Evolutionary conservation across 345 rosid genomes (phyloP).

Genomic region (Aquilaria sinensis): DNA sequence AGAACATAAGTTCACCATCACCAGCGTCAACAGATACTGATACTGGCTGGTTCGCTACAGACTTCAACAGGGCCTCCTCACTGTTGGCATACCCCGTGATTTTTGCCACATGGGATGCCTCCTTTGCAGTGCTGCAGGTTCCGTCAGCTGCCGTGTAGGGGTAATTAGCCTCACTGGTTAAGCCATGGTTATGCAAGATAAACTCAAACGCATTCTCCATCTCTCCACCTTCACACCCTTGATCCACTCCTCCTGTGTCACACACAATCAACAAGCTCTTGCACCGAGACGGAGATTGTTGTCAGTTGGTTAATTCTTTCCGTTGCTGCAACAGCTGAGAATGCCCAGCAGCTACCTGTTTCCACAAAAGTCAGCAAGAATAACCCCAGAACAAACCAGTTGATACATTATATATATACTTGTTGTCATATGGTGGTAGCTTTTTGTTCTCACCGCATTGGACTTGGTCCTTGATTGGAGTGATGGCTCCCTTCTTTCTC

Average conservation of each 20-base stretch:
- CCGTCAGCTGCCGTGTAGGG: not conserved
- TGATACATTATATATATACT: not conserved
- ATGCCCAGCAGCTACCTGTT: slow-evolving; percentile 8
- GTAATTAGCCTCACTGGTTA: not conserved
- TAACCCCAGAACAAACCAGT: too few species aligned
- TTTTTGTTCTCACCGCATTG: too few species aligned
- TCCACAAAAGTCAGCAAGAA: too few species aligned
- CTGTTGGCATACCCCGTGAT: slow-evolving; percentile 39
- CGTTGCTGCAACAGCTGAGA: slow-evolving; percentile 2
- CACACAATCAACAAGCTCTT: not conserved
- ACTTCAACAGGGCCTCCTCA: slow-evolving; percentile 56
- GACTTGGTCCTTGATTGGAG: too few species aligned
- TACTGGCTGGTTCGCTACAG: slow-evolving; percentile 59
- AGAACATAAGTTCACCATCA: slow-evolving; percentile 66
- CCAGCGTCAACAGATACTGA: slow-evolving; percentile 73
- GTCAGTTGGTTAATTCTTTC: not conserved
- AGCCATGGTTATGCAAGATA: not conserved
- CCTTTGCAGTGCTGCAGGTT: not conserved
- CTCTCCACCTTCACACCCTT: not conserved
- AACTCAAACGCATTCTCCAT: not conserved
- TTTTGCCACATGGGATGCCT: too few species aligned
- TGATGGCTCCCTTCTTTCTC: too few species aligned
- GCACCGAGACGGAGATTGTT: not conserved
- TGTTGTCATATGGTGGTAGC: not conserved
- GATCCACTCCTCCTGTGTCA: not conserved